Evolutionary conservation across 108 stramenopile genomes (phyloP), one percentile per base, ranked within the genome.

Genomic region (Nannochloropsis salina): DNA sequence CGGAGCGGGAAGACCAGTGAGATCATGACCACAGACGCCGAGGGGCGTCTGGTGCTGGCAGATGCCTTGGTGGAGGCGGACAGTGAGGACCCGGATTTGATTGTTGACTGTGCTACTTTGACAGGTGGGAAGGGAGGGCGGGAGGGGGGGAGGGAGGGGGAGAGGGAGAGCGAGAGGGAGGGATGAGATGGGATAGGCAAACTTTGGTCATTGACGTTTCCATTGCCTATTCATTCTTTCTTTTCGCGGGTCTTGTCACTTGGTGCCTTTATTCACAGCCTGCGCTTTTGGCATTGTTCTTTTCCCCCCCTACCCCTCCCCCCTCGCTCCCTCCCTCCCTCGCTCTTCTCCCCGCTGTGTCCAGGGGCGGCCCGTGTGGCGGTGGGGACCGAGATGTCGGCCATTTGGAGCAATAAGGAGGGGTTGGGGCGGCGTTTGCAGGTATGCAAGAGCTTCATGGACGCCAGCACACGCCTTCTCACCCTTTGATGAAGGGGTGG

Each of bases 31-130:
- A 18, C 47, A 82, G 93, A 93, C 51, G 93, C 93, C 1, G 93
- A 93, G 84, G 93, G 93, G 1, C 83, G 93, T 9, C 86, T 93
- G 12, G 92, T 92, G 43, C 92, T 93, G 41, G 93, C 87, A 11
- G 93, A 93, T 85, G 87, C 92, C 15, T 80, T 93, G 45, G 81
- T 87, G 20, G 85, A 88, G 45, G 92, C 92, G 41, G 47, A 51
- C 44, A 74, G 79, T 8, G 85, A 89, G 11, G 80, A 84, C 5
- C 89, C 91, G 15, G 92, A 92, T 44, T 80, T 90, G 12, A 87
- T 87, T 47, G 47, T 89, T 42, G 88, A 89, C 44, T 87, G 84
- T 44, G 88, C 88, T 40, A 89, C 88, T 41, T 84, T 89, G 3
- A 87, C 86, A 43, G 80, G 84, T 87, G 85, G 80, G 11, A 12